Conservation (phyloP, 2,329 filamentous ascomycete genomes). For the Aspergillus hortae region DNA sequence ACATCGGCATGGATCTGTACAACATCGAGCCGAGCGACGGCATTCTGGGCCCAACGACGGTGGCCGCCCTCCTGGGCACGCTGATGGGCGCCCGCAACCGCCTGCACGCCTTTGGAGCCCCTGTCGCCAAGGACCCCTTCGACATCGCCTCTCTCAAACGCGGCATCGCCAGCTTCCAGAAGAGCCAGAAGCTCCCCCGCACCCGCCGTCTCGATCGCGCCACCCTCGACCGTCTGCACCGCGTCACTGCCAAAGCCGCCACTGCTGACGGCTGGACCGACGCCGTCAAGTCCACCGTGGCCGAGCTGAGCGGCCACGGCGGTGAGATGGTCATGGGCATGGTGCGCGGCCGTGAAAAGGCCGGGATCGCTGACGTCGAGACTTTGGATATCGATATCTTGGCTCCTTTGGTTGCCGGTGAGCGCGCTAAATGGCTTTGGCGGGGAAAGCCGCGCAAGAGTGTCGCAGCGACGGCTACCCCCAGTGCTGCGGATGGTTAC, state of each 20-base stretch:
- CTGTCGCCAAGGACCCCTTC: constrained; percentile 86
- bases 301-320: constrained; percentile 87
- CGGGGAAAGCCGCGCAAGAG: constrained; percentile 77
- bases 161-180: constrained; percentile 85
- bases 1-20: constrained; percentile 87
- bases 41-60: constrained; percentile 85
- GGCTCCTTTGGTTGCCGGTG: constrained; percentile 71
- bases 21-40: constrained; percentile 91
- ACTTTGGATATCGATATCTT: constrained; percentile 86
- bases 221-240: constrained; percentile 77
- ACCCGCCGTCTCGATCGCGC: constrained; percentile 77
- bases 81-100: constrained; percentile 87
- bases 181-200: constrained; percentile 74
- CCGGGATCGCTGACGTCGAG: constrained; percentile 86
- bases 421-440: constrained; percentile 92
- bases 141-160: constrained; percentile 78
- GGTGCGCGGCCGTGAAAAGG: constrained; percentile 81
- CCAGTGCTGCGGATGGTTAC: constrained; percentile 25
- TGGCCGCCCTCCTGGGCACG: constrained; percentile 80
- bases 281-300: constrained; percentile 92
- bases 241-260: constrained; percentile 82
- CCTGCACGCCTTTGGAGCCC: constrained; percentile 76
- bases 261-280: constrained; percentile 86
- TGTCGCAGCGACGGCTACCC: constrained; percentile 4
- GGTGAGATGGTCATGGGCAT: constrained; percentile 96